These are phyloP conservation scores for Tetrahymena elliotti DNA, from an alignment of 73 alveolate genomes.

Conservation along the genomic window DNA sequence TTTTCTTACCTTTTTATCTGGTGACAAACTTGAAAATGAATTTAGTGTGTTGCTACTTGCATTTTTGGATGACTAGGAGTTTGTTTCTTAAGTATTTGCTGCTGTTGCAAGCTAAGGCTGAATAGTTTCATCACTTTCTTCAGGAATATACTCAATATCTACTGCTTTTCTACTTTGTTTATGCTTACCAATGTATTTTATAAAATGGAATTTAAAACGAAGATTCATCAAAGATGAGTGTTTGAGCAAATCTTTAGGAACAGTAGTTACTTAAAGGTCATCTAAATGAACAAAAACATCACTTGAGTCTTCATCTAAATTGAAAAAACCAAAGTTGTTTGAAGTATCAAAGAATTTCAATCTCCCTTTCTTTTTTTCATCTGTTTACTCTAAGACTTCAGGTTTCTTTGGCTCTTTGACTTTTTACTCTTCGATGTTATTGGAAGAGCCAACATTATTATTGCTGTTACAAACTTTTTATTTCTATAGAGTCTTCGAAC, in stretches of 20 bases:
- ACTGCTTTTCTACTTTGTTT: constrained; percentile 40
- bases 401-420: not conserved
- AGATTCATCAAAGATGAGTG: not conserved
- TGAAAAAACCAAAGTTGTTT: constrained; percentile 66
- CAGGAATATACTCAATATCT: constrained; percentile 4
- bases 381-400: not conserved
- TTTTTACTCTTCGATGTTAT: not conserved
- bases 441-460: not conserved
- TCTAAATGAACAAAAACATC: constrained; percentile 74
- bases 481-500: not conserved
- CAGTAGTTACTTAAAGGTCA: constrained; percentile 52
- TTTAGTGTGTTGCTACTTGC: not conserved
- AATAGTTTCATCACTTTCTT: not conserved
- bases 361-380: constrained; percentile 33
- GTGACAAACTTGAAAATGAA: not conserved
- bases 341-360: constrained; percentile 62
- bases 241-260: constrained; percentile 42
- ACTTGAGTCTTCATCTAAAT: constrained; percentile 59
- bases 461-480: not conserved
- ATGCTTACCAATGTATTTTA: constrained; percentile 33
- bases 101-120: not conserved
- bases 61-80: not conserved
- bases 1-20: not conserved
- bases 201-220: constrained; percentile 8
- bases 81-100: not conserved